These are phyloP conservation scores for Boehmeria nivea DNA, from an alignment of 306 rosid species.

Conservation along the genomic window DNA sequence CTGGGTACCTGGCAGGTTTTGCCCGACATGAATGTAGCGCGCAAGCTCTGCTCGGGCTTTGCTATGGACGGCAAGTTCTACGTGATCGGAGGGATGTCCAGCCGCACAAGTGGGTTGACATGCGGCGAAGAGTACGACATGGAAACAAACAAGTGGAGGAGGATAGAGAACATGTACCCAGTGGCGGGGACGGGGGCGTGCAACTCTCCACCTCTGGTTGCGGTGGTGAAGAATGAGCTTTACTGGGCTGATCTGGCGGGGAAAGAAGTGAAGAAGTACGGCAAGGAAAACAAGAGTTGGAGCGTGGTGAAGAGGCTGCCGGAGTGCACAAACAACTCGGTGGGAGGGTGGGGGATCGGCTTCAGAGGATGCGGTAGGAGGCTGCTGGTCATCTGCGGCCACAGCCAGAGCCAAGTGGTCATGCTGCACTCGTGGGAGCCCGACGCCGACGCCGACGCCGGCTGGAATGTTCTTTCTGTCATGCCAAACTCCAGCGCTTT, in stretches of 20 bases:
- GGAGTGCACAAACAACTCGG: constrained; percentile 20
- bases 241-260: constrained; percentile 26
- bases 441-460: constrained; percentile 10
- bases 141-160: constrained; percentile 23
- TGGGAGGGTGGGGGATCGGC: constrained; percentile 37
- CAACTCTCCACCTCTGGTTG: constrained; percentile 40
- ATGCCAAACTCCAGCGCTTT: constrained; percentile 27
- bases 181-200: background rate
- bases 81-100: constrained; percentile 37
- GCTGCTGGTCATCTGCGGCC: constrained; percentile 31
- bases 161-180: constrained; percentile 33
- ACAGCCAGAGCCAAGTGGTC: constrained; percentile 18
- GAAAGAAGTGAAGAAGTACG: constrained; percentile 29
- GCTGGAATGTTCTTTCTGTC: constrained; percentile 30
- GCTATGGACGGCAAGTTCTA: constrained; percentile 35
- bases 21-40: constrained; percentile 19
- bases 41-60: constrained; percentile 32
- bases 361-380: constrained; percentile 31
- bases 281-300: constrained; percentile 26
- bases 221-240: constrained; percentile 33
- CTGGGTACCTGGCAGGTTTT: constrained; percentile 24
- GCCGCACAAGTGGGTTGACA: constrained; percentile 17
- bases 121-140: constrained; percentile 37
- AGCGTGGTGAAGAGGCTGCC: constrained; percentile 27
- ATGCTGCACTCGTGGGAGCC: constrained; percentile 31